Evolutionary conservation across 2,329 filamentous ascomycete species (phyloP).

Genomic region (Fusarium gaditjirri): DNA sequence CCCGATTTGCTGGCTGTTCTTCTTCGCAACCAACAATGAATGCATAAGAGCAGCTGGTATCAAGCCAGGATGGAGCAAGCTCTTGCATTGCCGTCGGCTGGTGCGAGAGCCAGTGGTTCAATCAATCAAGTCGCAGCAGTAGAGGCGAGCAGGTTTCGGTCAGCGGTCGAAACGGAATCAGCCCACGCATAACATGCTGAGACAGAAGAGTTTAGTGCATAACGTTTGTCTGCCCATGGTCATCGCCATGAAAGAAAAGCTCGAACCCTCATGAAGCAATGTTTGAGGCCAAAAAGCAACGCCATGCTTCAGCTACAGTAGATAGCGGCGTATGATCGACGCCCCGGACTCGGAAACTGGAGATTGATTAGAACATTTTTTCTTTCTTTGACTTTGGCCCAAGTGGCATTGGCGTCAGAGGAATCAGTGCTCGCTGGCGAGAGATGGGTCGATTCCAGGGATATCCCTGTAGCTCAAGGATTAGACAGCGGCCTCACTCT

Average conservation of each 20-base stretch:
- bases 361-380: constrained; percentile 27
- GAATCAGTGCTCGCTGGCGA: constrained; percentile 40
- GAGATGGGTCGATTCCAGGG: constrained; percentile 34
- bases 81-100: constrained; percentile 22
- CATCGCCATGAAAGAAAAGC: constrained; percentile 5
- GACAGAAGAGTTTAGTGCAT: constrained; percentile 10
- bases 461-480: constrained; percentile 28
- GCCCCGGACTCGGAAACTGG: constrained; percentile 40
- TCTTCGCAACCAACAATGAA: constrained; percentile 21
- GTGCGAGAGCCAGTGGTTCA: constrained; percentile 31
- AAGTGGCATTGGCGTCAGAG: constrained; percentile 38
- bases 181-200: constrained; percentile 43
- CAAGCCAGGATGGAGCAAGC: constrained; percentile 30
- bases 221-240: not conserved
- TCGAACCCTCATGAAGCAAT: constrained; percentile 26
- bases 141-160: constrained; percentile 38
- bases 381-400: not conserved
- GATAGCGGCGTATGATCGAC: constrained; percentile 44
- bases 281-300: constrained; percentile 16
- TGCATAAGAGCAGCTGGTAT: constrained; percentile 28
- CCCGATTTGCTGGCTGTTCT: constrained; percentile 36
- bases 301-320: constrained; percentile 43
- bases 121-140: constrained; percentile 38
- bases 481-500: constrained; percentile 33
- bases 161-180: constrained; percentile 35